Evolutionary conservation across 1,284 basidiomycete species (phyloP).

Genomic region (Singerocomus inundabilis): DNA sequence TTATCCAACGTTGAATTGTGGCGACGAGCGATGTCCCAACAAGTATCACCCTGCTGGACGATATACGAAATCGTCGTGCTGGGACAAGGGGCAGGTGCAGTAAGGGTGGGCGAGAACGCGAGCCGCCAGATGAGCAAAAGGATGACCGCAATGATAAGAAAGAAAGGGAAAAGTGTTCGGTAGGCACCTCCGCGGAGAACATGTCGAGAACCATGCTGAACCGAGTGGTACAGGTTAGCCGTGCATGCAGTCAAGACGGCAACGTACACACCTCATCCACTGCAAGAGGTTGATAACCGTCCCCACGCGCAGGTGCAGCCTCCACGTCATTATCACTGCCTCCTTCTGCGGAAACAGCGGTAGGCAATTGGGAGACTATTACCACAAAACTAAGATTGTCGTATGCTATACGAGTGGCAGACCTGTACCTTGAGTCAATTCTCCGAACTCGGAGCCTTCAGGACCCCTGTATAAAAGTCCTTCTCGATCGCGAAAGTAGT

Average conservation of each 20-base stretch:
- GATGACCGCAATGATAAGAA: conserved; percentile 63
- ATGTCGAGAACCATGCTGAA: conserved; percentile 34
- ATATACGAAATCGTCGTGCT: conserved; percentile 46
- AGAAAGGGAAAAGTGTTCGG: conserved; percentile 68
- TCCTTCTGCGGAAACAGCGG: conserved; percentile 23
- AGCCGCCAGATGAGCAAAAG: conserved; percentile 68
- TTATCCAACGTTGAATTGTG: conserved; percentile 54
- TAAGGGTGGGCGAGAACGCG: conserved; percentile 44
- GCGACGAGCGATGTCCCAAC: conserved; percentile 61
- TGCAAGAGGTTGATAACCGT: conserved; percentile 57
- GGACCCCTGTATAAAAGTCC: conserved; percentile 50
- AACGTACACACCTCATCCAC: conserved; percentile 47
- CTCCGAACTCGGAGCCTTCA: conserved; percentile 53
- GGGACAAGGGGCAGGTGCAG: conserved; percentile 44
- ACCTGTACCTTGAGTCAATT: conserved; percentile 47
- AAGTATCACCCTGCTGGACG: conserved; percentile 62
- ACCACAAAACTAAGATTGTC: neutral
- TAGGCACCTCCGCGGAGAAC: conserved; percentile 45
- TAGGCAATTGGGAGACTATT: conserved; percentile 26
- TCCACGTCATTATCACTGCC: conserved; percentile 50
- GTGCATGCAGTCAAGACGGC: neutral
- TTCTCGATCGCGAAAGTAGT: conserved; percentile 51
- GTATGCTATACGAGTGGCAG: neutral
- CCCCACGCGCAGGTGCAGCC: conserved; percentile 46
- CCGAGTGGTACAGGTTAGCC: conserved; percentile 20